Percentiles rank a stretch among this genome's conserved stretches.
phyloP scores from a whole-genome alignment of 768 basidiomycete species.

The Lepiota venenata region DNA sequence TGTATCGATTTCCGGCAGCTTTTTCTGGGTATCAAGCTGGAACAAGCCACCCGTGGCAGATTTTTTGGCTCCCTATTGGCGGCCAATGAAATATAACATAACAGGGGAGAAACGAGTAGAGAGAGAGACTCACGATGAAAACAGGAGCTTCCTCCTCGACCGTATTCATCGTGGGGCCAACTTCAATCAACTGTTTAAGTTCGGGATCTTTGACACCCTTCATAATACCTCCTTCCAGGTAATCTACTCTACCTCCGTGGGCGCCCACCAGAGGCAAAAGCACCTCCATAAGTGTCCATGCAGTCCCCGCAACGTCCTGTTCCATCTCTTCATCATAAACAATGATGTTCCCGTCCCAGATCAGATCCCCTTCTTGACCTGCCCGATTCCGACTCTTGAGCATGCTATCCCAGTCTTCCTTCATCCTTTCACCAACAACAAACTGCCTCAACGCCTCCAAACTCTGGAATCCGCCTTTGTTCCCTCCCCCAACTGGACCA shows the following conservation, averaged over 20 bases:
- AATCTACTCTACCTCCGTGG: conserved; percentile 51
- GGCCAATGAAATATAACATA: background rate
- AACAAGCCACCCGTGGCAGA: conserved; percentile 42
- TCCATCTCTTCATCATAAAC: conserved; percentile 79
- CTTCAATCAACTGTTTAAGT: conserved; percentile 49
- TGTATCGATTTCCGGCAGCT: conserved; percentile 58
- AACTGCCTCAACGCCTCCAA: conserved; percentile 74
- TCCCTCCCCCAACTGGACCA: background rate
- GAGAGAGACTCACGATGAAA: background rate
- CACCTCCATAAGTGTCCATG: conserved; percentile 71
- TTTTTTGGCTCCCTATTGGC: conserved; percentile 9
- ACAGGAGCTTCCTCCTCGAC: conserved; percentile 26
- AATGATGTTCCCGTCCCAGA: conserved; percentile 77
- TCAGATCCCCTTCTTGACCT: conserved; percentile 19
- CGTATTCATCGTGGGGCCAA: conserved; percentile 20
- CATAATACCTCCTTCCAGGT: conserved; percentile 70
- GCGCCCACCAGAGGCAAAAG: conserved; percentile 51
- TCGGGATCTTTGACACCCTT: conserved; percentile 56
- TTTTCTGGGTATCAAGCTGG: conserved; percentile 62
- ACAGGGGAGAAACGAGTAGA: background rate
- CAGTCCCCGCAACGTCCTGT: conserved; percentile 48
- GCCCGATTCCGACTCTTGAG: conserved; percentile 16
- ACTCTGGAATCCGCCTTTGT: conserved; percentile 57
- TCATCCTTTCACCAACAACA: conserved; percentile 76
- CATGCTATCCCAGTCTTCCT: conserved; percentile 48